These are phyloP conservation scores for Ambrosiella xylebori DNA, from an alignment of 2,329 filamentous ascomycete species.

Conservation along the genomic window DNA sequence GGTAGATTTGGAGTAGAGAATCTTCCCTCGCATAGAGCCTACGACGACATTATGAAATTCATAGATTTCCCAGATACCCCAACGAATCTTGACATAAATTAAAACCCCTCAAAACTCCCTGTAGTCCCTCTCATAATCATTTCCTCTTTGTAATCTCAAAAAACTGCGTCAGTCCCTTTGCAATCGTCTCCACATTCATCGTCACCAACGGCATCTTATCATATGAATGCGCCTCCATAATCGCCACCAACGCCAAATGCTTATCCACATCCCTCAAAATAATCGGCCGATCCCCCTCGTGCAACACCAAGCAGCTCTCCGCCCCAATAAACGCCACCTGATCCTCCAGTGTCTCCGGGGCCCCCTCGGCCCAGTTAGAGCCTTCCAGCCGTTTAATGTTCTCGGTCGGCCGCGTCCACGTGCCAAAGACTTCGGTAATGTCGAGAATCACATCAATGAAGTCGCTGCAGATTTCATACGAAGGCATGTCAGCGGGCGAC, in stretches of 20 bases:
- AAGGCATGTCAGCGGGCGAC: constrained; percentile 80
- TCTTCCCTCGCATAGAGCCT: no score
- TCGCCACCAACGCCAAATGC: constrained; percentile 65
- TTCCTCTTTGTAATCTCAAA: constrained; percentile 53
- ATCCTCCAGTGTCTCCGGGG: constrained; percentile 34
- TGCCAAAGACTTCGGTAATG: constrained; percentile 84
- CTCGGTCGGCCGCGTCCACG: constrained; percentile 42
- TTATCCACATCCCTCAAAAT: constrained; percentile 53
- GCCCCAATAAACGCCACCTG: constrained; percentile 49
- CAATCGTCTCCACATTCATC: constrained; percentile 72
- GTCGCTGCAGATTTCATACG: constrained; percentile 96
- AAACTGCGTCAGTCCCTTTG: constrained; percentile 61
- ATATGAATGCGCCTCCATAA: constrained; percentile 73
- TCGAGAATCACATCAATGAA: constrained; percentile 98
- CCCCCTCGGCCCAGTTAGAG: constrained; percentile 36
- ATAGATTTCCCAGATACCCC: background rate
- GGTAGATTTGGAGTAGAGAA: constrained; percentile 16
- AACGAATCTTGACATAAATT: background rate
- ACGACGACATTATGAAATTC: background rate
- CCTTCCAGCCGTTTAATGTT: constrained; percentile 40
- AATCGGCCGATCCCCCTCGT: constrained; percentile 45
- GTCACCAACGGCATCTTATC: constrained; percentile 73
- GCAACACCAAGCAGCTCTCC: constrained; percentile 51
- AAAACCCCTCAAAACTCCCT: background rate
- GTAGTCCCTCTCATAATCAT: background rate